phyloP scores from a whole-genome alignment of 352 stramenopile genomes.

The Globisporangium irregulare region DNA sequence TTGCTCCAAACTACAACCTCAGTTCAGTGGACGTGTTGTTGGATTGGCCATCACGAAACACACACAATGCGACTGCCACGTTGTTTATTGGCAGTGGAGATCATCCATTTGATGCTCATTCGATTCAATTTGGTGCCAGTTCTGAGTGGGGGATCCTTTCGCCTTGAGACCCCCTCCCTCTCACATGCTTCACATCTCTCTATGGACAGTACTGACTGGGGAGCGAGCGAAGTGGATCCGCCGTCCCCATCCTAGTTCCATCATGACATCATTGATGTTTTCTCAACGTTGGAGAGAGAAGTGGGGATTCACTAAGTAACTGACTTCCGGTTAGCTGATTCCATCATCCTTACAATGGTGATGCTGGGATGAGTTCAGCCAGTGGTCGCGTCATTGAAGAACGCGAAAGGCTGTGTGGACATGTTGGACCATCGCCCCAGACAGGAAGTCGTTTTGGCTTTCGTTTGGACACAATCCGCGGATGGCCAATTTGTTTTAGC shows the following conservation, averaged over 20 bases:
- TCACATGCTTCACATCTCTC: background rate
- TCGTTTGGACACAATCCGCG: background rate
- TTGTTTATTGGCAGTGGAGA: no score
- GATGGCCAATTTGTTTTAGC: background rate
- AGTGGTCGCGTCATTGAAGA: background rate
- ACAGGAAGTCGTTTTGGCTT: background rate
- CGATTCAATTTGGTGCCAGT: background rate
- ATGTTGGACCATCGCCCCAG: background rate
- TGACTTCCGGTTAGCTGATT: background rate
- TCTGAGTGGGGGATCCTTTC: background rate
- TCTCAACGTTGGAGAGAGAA: background rate
- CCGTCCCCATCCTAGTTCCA: background rate
- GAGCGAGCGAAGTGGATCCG: background rate
- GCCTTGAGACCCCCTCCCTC: background rate
- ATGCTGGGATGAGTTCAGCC: background rate
- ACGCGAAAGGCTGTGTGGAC: background rate
- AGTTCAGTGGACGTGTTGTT: background rate
- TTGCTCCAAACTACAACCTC: slow-evolving; percentile 1
- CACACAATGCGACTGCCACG: background rate
- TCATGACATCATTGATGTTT: background rate
- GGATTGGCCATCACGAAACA: background rate
- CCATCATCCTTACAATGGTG: background rate
- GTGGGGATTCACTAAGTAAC: no score
- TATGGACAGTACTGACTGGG: background rate
- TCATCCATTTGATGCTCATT: background rate